Base-by-base conservation (phyloP, 306 rosid genomes). In the Quercus gilva region DNA sequence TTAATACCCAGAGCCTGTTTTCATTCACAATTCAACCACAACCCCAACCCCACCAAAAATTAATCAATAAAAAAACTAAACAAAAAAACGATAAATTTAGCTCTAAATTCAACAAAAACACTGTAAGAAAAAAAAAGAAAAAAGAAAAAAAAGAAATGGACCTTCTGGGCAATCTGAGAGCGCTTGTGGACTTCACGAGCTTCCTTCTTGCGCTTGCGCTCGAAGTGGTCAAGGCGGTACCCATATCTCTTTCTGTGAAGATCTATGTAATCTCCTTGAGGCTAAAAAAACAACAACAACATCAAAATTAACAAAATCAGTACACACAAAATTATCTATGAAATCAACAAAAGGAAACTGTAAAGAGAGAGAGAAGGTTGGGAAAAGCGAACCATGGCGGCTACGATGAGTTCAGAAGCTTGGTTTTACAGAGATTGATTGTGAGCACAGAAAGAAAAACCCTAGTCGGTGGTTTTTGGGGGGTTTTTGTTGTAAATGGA, bases 201-300 rank as follows among this genome's bases (percentile, higher is more conserved):
- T 69, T 80, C 90, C 78, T 85, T 93, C 93, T 95, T 95, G 85
- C 99, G 98, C 84, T 86, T 90, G 20, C 99, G 99, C 91, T 90
- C 97, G 72, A 84, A 88, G 88, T 95, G 89, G 70, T 95, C 99
- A 1, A 77, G 89, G 26, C 94, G 95, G 73, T 90, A 85, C 64
- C 99, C 99, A 95, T 91, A 63, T 41, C 97, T 90, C 85, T 89
- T 93, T 89, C 90, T 77, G 81, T 89, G 96, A 77, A 93, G 97
- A 9, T 95, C 99, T 33, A 95, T 93, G 85, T 95, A 91, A 87
- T 95, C 99, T 75, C 98, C 98, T 90, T 95, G 99, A 61, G 99
- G 99, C 99, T 95, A 60, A 37, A 52, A 28, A 25, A 35, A 63
- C 33, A 52, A 55, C 14, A 4, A 55, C 29, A 82, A 78, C 3